These are phyloP conservation scores for Claviceps sp. DNA, from an alignment of 2,329 filamentous ascomycete species.

Conservation along the genomic window DNA sequence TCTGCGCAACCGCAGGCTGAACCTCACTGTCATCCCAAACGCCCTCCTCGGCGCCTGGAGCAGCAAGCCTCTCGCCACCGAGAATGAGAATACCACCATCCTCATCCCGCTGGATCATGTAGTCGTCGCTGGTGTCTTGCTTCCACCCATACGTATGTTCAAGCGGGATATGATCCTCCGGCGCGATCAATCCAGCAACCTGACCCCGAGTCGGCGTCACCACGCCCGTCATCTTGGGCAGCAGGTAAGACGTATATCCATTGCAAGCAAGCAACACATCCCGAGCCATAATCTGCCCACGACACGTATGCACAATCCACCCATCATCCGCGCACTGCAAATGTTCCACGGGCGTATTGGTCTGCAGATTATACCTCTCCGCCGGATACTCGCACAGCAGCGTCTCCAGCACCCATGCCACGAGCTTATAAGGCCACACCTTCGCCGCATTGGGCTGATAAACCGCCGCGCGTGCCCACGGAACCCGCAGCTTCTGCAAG, in stretches of 20 bases:
- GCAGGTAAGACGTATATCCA: conserved; percentile 64
- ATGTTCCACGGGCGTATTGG: conserved; percentile 49
- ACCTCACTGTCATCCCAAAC: conserved; percentile 46
- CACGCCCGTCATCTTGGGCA: conserved; percentile 54
- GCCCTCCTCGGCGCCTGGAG: conserved; percentile 32
- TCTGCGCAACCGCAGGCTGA: conserved; percentile 40
- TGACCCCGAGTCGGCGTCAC: conserved; percentile 69
- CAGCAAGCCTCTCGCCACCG: conserved; percentile 53
- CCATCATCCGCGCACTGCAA: conserved; percentile 24
- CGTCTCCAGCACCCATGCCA: conserved; percentile 54
- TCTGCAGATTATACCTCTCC: conserved; percentile 56
- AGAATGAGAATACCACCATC: conserved; percentile 46
- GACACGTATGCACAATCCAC: conserved; percentile 54
- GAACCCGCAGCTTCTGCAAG: conserved; percentile 40
- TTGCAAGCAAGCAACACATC: conserved; percentile 70
- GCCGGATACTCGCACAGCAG: conserved; percentile 30
- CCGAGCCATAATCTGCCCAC: conserved; percentile 50
- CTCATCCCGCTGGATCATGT: conserved; percentile 56
- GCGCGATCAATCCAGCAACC: conserved; percentile 52
- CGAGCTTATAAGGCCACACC: conserved; percentile 76
- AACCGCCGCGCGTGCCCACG: conserved; percentile 47
- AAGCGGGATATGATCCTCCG: conserved; percentile 26
- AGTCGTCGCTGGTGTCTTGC: conserved; percentile 40
- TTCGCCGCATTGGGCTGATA: conserved; percentile 52
- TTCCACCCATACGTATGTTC: conserved; percentile 52